These are phyloP conservation scores for Suillus sp. DNA, from an alignment of 768 basidiomycete genomes.

Conservation along the genomic window DNA sequence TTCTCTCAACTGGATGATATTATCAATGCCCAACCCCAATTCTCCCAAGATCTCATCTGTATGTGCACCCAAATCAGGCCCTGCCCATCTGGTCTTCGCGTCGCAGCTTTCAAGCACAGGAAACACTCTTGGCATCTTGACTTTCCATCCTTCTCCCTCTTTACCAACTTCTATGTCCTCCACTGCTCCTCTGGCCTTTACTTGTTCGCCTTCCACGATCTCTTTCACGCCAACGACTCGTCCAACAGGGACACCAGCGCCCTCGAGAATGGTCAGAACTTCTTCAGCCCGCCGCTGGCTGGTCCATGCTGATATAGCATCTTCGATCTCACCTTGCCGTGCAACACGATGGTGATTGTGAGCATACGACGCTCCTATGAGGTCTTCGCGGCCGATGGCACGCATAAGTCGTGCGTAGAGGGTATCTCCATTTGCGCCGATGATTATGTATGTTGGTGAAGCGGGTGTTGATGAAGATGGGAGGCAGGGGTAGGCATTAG, in stretches of 20 bases:
- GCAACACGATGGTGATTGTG: slow-evolving; percentile 45
- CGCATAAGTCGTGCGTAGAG: slow-evolving; percentile 70
- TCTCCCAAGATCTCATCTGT: slow-evolving; percentile 53
- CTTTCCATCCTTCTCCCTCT: slow-evolving; percentile 50
- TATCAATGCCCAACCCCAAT: slow-evolving; percentile 41
- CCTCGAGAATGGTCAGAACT: slow-evolving; percentile 50
- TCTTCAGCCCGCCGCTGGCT: slow-evolving; percentile 49
- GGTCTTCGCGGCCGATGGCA: slow-evolving; percentile 58
- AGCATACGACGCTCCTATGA: slow-evolving; percentile 53
- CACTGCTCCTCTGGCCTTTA: slow-evolving; percentile 54
- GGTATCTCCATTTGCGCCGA: slow-evolving; percentile 72
- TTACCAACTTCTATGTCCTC: slow-evolving; percentile 57
- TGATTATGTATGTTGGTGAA: slow-evolving; percentile 60
- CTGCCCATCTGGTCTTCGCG: slow-evolving; percentile 64
- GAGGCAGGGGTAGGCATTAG: slow-evolving; percentile 71
- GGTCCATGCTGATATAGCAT: slow-evolving; percentile 65
- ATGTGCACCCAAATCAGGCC: slow-evolving; percentile 65
- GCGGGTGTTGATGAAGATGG: slow-evolving; percentile 43
- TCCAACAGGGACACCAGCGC: slow-evolving; percentile 63
- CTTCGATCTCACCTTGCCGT: slow-evolving; percentile 55
- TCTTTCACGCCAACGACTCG: slow-evolving; percentile 65
- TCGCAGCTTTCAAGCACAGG: slow-evolving; percentile 64
- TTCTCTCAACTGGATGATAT: slow-evolving; percentile 41
- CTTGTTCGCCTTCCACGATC: slow-evolving; percentile 59
- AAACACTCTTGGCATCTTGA: slow-evolving; percentile 69